Evolutionary conservation across 352 stramenopile species (phyloP).

Genomic region (Phytopythium litorale): DNA sequence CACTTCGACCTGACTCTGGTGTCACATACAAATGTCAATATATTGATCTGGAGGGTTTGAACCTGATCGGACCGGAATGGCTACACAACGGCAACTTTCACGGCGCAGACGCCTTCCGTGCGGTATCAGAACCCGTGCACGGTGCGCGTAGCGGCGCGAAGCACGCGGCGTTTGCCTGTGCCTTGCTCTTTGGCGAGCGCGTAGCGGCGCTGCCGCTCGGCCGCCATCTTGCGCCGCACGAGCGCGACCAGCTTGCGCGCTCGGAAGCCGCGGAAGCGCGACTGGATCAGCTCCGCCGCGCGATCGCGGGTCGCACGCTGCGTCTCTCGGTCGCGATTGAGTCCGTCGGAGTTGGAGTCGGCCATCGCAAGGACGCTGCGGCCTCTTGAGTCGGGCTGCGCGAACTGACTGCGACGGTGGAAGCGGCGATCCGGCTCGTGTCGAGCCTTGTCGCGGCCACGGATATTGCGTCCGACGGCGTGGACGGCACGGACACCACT

Average conservation of each 20-base stretch:
- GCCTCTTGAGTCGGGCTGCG: not conserved
- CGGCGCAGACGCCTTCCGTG: not conserved
- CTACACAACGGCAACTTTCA: not conserved
- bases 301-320: constrained; percentile 24
- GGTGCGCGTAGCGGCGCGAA: constrained; percentile 26
- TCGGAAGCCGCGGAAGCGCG: constrained; percentile 36
- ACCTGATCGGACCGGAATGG: not conserved
- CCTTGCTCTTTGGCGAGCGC: constrained; percentile 15
- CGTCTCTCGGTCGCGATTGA: constrained; percentile 8
- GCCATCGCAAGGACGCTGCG: constrained; percentile 3
- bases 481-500: not conserved
- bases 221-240: constrained; percentile 33
- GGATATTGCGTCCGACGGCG: constrained; percentile 1
- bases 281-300: constrained; percentile 40
- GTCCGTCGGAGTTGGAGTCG: not conserved
- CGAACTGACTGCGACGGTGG: constrained; percentile 13
- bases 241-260: constrained; percentile 29
- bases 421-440: constrained; percentile 11
- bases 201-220: constrained; percentile 8
- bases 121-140: constrained; percentile 41
- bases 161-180: constrained; percentile 17
- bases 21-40: not conserved
- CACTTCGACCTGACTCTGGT: not conserved
- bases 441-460: not conserved
- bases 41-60: not conserved